Evolutionary conservation across 805 yeast genomes (phyloP).

Genomic region (Tetrapisispora iriomotensis): DNA sequence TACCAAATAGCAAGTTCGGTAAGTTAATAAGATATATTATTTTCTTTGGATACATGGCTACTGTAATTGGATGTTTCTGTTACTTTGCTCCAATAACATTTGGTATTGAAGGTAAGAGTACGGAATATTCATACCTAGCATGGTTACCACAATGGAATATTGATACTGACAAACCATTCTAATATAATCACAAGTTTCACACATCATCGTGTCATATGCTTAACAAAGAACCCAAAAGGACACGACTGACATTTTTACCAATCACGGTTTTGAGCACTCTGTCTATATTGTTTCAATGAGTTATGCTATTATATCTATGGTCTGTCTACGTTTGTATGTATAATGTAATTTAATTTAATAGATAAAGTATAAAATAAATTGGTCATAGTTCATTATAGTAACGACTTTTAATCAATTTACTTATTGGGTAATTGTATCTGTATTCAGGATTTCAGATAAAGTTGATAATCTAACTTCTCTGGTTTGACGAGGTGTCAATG

Average conservation of each 20-base stretch:
- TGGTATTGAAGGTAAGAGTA: conserved; percentile 50
- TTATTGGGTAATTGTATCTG: conserved; percentile 28
- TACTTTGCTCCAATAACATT: conserved; percentile 52
- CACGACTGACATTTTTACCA: too few relatives aligned
- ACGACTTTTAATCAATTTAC: neutral
- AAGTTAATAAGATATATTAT: conserved; percentile 22
- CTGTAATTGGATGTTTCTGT: conserved; percentile 46
- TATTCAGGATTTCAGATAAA: conserved; percentile 22
- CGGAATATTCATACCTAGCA: conserved; percentile 34
- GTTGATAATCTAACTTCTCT: conserved; percentile 17
- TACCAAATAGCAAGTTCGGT: conserved; percentile 24
- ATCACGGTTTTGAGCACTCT: too few relatives aligned
- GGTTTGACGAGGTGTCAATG: conserved; percentile 27
- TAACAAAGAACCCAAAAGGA: too few relatives aligned
- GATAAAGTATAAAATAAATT: neutral
- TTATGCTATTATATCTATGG: neutral
- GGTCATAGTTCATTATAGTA: neutral
- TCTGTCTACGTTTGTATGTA: neutral
- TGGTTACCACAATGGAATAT: conserved; percentile 44
- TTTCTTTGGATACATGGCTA: conserved; percentile 33
- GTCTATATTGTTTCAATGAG: too few relatives aligned
- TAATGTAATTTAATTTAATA: conserved; percentile 2
- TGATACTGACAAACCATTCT: conserved; percentile 11
- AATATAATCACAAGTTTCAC: neutral
- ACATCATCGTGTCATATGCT: neutral